Conservation (phyloP, 73 alveolate species). For the Blepharisma stoltei region DNA sequence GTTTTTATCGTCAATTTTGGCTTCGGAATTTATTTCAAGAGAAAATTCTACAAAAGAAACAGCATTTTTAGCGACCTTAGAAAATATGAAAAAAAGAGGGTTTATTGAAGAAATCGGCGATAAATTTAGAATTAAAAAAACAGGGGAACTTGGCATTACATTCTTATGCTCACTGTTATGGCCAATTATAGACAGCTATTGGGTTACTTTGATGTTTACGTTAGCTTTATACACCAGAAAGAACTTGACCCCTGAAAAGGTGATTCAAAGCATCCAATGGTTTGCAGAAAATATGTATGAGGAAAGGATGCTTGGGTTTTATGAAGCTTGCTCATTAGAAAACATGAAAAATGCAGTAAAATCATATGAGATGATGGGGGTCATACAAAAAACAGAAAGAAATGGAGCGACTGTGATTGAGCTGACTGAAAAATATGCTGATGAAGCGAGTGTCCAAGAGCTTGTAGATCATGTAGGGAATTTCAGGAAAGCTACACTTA, state of each 20-base stretch:
- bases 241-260: neutral
- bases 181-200: slow-evolving; percentile 83
- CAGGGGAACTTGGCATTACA: slow-evolving; percentile 48
- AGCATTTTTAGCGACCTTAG: slow-evolving; percentile 35
- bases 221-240: no score
- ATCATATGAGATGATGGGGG: slow-evolving; percentile 10
- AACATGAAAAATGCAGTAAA: slow-evolving; percentile 55
- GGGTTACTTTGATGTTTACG: slow-evolving; percentile 40
- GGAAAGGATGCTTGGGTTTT: slow-evolving; percentile 59
- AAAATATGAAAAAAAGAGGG: slow-evolving; percentile 58
- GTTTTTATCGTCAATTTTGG: slow-evolving; percentile 51
- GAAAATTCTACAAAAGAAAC: slow-evolving; percentile 37
- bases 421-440: neutral
- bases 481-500: slow-evolving; percentile 28
- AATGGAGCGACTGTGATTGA: neutral
- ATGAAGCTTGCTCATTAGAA: slow-evolving; percentile 76
- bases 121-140: slow-evolving; percentile 34
- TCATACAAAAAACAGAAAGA: neutral
- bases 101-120: slow-evolving; percentile 36
- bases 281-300: slow-evolving; percentile 73
- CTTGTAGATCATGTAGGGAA: neutral
- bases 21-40: slow-evolving; percentile 62
- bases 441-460: slow-evolving; percentile 28
- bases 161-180: slow-evolving; percentile 73
- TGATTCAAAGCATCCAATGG: slow-evolving; percentile 52